Base-by-base conservation (phyloP, 176 grass and related monocot species). In the Aegilops sharonensis region DNA sequence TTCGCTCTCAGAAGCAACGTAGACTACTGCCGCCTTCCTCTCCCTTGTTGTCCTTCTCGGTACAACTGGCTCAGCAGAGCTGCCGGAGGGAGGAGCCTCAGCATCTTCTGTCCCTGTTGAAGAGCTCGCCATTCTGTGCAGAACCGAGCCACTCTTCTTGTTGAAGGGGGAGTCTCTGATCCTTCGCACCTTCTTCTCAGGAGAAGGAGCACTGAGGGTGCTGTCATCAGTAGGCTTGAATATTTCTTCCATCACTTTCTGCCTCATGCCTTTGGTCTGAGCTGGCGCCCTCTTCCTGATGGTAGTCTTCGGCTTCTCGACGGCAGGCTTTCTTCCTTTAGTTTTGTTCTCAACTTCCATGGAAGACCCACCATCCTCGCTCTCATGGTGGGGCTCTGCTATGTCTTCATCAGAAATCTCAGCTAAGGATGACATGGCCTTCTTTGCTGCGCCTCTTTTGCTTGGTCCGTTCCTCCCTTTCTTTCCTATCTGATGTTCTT, bases 101-200 rank as follows among this genome's bases (percentile, higher is more conserved):
- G 30, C 71, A 57, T 82, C 83, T 73, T 84, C 85, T 31, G 75
- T 76, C 34, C 47, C 74, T 8, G 70, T 30, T 3, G 88, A 63
- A 68, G 90, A 57, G 36, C 48, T 57, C 2, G 42, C 50, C 5
- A 24, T 72, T 66, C 88, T 78, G 74, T 88, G 80, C 47, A 89
- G 68, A 67, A 92, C 40, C 0, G 89, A 89, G 13, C 89, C 87
- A 14, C 88, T 94, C 86, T 95, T 98, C 90, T 92, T 98, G 43
- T 94, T 87, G 83, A 95, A 95, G 15, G 91, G 93, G 72, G 96
- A 95, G 29, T 29, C 20, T 48, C 89, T 92, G 45, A 90, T 95
- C 87, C 91, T 95, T 32, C 91, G 87, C 3, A 89, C 86, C 86
- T 98, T 95, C 78, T 92, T 98, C 83, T 89, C 78, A 5, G 89